Percentiles rank a stretch among this genome's conserved stretches.
Conservation (phyloP, 2,329 filamentous ascomycete genomes). For the Colletotrichum filicis region DNA sequence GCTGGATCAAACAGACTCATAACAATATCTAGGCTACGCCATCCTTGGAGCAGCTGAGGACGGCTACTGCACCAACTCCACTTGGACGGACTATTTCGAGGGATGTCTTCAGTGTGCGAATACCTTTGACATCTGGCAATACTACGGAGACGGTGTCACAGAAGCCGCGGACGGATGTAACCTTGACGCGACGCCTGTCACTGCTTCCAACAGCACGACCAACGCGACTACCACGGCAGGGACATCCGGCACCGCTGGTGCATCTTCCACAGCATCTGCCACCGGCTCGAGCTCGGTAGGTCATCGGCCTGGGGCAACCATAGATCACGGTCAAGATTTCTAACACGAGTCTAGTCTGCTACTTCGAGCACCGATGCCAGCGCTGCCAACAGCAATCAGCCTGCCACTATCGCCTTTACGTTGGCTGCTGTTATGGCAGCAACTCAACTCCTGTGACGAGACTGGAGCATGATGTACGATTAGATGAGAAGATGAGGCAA, state of each 20-base stretch:
- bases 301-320: neutral
- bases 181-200: conserved; percentile 23
- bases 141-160: conserved; percentile 52
- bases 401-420: neutral
- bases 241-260: neutral
- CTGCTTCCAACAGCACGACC: neutral
- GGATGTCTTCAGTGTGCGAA: conserved; percentile 56
- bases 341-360: neutral
- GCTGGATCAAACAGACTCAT: neutral
- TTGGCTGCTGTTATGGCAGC: neutral
- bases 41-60: conserved; percentile 48
- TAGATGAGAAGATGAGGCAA: neutral
- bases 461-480: neutral
- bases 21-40: conserved; percentile 38
- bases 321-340: neutral
- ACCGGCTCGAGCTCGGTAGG: conserved; percentile 1
- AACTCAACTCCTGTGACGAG: neutral
- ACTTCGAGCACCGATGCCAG: neutral
- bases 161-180: conserved; percentile 45
- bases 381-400: neutral
- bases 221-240: neutral
- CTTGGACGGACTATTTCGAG: conserved; percentile 52
- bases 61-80: conserved; percentile 49
- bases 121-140: conserved; percentile 55
- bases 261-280: neutral